phyloP scores from a whole-genome alignment of 805 yeast genomes.

The Kluyveromyces dobzhanskii region DNA sequence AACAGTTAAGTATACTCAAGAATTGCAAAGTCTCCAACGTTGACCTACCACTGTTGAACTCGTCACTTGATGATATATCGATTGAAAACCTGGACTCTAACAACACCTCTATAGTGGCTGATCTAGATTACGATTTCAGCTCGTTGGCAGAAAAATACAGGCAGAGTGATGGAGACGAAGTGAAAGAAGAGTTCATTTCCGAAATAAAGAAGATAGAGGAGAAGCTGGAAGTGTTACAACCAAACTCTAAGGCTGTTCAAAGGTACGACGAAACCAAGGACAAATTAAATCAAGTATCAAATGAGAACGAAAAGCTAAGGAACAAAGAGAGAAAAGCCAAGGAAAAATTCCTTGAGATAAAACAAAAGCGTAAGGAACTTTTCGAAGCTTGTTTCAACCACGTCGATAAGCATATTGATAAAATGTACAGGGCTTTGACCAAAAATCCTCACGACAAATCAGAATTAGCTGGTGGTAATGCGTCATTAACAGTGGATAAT shows the following conservation, averaged over 20 bases:
- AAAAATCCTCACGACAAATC: conserved; percentile 41
- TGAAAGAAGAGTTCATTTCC: conserved; percentile 30
- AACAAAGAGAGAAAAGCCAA: conserved; percentile 47
- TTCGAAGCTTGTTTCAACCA: conserved; percentile 74
- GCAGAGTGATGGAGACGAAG: conserved; percentile 26
- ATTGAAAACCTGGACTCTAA: conserved; percentile 42
- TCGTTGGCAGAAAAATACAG: conserved; percentile 37
- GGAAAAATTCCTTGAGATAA: conserved; percentile 51
- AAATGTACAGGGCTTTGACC: conserved; percentile 79
- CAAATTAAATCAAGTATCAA: conserved; percentile 51
- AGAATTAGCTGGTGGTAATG: conserved; percentile 87
- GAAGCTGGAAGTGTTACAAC: conserved; percentile 41
- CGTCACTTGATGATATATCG: conserved; percentile 53
- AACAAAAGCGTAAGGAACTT: conserved; percentile 45
- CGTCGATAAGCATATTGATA: conserved; percentile 62
- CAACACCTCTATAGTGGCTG: conserved; percentile 34
- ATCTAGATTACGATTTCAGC: conserved; percentile 48
- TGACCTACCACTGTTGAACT: conserved; percentile 52
- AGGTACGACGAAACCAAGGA: conserved; percentile 61
- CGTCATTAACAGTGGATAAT: conserved; percentile 76
- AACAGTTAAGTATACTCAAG: conserved; percentile 50
- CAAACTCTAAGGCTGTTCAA: conserved; percentile 76
- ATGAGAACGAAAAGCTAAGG: conserved; percentile 55
- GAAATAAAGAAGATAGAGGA: conserved; percentile 32
- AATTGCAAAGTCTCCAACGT: conserved; percentile 70